These are phyloP conservation scores for Xylaria multiplex DNA, from an alignment of 2,329 filamentous ascomycete genomes.

Conservation along the genomic window DNA sequence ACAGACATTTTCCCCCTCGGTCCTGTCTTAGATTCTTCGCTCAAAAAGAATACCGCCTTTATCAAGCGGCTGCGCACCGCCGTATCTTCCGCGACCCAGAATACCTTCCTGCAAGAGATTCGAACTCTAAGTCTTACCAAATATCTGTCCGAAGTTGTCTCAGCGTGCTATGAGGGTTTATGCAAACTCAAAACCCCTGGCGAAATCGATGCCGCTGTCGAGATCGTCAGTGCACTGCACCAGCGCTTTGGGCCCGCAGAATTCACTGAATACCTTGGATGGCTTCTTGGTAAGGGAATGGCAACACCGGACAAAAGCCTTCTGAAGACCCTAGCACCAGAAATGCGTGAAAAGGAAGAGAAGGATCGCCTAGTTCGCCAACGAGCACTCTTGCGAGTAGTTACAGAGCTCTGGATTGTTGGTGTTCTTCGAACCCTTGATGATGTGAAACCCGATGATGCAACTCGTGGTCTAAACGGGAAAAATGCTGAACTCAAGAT, in stretches of 20 bases:
- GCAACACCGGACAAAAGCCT: constrained; percentile 87
- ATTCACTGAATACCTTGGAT: constrained; percentile 91
- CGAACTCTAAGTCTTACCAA: constrained; percentile 91
- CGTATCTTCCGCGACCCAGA: constrained; percentile 79
- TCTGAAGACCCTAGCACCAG: constrained; percentile 80
- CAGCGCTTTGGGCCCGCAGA: constrained; percentile 91
- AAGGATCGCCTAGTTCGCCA: constrained; percentile 91
- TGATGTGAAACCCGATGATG: constrained; percentile 71
- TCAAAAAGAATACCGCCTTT: constrained; percentile 98
- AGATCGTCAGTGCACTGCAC: constrained; percentile 94
- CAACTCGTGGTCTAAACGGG: constrained; percentile 67
- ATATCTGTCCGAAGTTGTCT: constrained; percentile 96
- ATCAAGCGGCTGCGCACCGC: constrained; percentile 95
- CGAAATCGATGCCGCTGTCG: constrained; percentile 91
- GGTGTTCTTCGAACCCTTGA: constrained; percentile 85
- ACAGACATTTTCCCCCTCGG: constrained; percentile 81
- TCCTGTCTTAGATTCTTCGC: constrained; percentile 86
- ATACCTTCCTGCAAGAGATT: constrained; percentile 90
- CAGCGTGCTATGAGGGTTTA: constrained; percentile 92
- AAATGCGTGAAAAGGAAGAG: constrained; percentile 92
- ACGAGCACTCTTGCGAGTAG: constrained; percentile 84
- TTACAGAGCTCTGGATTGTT: constrained; percentile 96
- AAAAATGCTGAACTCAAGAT: constrained; percentile 72
- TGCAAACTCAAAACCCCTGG: constrained; percentile 89
- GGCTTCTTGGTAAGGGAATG: constrained; percentile 90